Percentiles rank a stretch among this genome's conserved stretches.
phyloP scores from a whole-genome alignment of 306 rosid genomes.

The Alnus glutinosa region DNA sequence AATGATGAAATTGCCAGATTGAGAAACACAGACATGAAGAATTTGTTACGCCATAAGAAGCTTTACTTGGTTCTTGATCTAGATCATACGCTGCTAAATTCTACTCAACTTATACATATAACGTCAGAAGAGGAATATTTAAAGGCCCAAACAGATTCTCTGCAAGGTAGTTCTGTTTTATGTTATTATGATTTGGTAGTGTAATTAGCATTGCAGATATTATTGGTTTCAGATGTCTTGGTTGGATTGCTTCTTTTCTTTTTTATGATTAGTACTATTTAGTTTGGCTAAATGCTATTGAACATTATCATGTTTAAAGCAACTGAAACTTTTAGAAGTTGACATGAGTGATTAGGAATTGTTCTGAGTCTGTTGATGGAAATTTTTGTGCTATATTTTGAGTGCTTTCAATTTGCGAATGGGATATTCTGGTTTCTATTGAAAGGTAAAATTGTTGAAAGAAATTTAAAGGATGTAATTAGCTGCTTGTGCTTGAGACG shows the following conservation, averaged over 20 bases:
- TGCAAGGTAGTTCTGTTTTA: constrained; percentile 47
- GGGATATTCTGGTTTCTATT: background rate
- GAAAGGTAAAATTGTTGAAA: background rate
- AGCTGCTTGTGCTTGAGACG: background rate
- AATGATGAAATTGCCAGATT: constrained; percentile 73
- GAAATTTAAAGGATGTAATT: background rate
- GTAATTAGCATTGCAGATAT: constrained; percentile 16
- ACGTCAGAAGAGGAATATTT: constrained; percentile 66
- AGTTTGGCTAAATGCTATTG: background rate
- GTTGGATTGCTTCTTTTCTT: background rate
- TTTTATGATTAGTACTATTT: background rate
- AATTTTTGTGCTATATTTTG: background rate
- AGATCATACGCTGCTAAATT: constrained; percentile 82
- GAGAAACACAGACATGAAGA: constrained; percentile 67
- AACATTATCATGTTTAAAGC: background rate
- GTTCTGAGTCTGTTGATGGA: background rate
- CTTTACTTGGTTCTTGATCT: constrained; percentile 86
- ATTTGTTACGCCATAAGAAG: constrained; percentile 49
- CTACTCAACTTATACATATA: constrained; percentile 58
- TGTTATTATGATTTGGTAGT: constrained; percentile 24
- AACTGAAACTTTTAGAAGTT: background rate
- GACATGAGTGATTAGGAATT: background rate
- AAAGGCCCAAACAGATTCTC: constrained; percentile 53
- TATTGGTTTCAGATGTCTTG: background rate
- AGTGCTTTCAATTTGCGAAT: background rate